Base-by-base conservation (phyloP, 1,139 yeast species). In the Lodderomyces theae region DNA sequence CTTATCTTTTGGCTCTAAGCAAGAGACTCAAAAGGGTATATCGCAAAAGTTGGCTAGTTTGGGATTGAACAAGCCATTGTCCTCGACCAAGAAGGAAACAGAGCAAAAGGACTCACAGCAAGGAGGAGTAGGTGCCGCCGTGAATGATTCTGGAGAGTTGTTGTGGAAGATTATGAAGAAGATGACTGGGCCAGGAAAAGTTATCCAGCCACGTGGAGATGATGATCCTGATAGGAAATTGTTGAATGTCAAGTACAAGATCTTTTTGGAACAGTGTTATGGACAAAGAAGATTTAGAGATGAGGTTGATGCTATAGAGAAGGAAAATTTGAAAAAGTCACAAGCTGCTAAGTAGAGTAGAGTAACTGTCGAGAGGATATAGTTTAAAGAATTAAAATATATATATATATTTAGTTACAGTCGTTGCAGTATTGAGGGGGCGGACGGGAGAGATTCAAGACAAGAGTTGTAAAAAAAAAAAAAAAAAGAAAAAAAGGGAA, bases 141-240 rank as follows among this genome's bases (percentile, higher is more conserved):
- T 32, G 21, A 44, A 40, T 11, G 42, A 40, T 25, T 37, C 44
- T 12, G 84, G 84, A 22, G 79, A 77, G 47, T 74, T 69, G 46
- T 69, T 92, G 48, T 92, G 97, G 97, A 77, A 80, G 38, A 80
- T 85, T 33, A 92, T 92, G 98, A 77, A 77, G 51, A 74, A 76
- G 48, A 74, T 89, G 72, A 86, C 96, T 3, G 92, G 95, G 13
- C 79, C 84, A 12, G 97, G 96, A 40, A 75, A 74, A 50, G 87
- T 82, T 15, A 85, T 92, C 36, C 61, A 69, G 47, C 97, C 97
- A 6, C 67, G 80, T 23, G 66, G 74, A 11, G 64, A 57, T 8
- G 64, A 64, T 33, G 75, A 77, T 45, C 80, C 86, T 1, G 95
- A 87, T 60, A 72, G 89, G 54, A 72, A 71, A 53, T 72, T 92